A percentile compares a stretch with the other conserved stretches of the same genome.
Evolutionary conservation across 2,329 filamentous ascomycete species (phyloP).

Genomic region (Dissoconium aciculare): DNA sequence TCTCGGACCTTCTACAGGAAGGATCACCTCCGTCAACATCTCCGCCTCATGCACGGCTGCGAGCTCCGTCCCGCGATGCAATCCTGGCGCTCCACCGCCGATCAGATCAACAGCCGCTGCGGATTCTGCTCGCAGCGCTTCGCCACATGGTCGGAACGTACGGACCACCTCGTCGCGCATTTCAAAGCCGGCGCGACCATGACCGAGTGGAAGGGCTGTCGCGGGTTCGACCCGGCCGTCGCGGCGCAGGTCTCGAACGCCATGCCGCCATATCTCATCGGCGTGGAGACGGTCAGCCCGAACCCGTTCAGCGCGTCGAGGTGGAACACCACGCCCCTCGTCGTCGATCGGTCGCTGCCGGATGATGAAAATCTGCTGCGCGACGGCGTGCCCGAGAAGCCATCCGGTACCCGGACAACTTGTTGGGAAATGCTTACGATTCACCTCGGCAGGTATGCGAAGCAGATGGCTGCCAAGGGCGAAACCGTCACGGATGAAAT

Average conservation of each 20-base stretch:
- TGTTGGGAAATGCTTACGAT: constrained; percentile 38
- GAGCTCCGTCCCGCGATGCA: constrained; percentile 44
- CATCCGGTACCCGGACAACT: constrained; percentile 18
- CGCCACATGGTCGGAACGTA: constrained; percentile 36
- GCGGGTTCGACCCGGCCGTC: constrained; percentile 36
- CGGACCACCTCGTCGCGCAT: constrained; percentile 40
- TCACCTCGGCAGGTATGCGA: constrained; percentile 31
- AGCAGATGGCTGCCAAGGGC: constrained; percentile 25
- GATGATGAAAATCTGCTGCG: not conserved
- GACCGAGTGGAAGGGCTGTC: constrained; percentile 41
- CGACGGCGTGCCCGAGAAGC: not conserved
- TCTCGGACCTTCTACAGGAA: constrained; percentile 51
- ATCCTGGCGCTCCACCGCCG: constrained; percentile 45
- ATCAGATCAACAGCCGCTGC: constrained; percentile 39
- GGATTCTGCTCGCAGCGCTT: constrained; percentile 38
- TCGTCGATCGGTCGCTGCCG: not conserved
- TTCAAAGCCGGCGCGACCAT: constrained; percentile 40
- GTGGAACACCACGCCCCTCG: constrained; percentile 5
- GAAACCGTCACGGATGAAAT: constrained; percentile 34
- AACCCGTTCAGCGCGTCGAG: constrained; percentile 34
- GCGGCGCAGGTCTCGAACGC: constrained; percentile 36
- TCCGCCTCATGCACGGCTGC: constrained; percentile 43
- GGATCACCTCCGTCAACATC: constrained; percentile 47
- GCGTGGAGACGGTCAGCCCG: constrained; percentile 31
- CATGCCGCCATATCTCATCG: constrained; percentile 39